phyloP scores from a whole-genome alignment of 331 rosid genomes.

The Quercus phellos region DNA sequence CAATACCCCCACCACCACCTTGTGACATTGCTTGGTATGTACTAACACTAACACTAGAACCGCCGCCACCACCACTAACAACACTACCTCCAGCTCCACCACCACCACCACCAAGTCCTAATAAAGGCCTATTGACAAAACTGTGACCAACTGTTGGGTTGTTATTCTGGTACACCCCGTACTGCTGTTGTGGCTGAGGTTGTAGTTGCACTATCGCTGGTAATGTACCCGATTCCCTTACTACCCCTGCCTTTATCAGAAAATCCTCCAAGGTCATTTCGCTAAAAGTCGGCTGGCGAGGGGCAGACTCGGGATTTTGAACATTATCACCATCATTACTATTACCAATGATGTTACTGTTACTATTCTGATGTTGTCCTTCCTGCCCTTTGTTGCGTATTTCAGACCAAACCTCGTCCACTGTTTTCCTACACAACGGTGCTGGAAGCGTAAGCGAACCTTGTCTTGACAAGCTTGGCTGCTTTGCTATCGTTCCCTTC shows the following conservation, averaged over 20 bases:
- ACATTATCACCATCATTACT: slow-evolving; percentile 6
- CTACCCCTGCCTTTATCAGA: slow-evolving; percentile 86
- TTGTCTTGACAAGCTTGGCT: slow-evolving; percentile 60
- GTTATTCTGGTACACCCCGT: slow-evolving; percentile 29
- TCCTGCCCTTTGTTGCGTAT: slow-evolving; percentile 49
- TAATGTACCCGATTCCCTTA: slow-evolving; percentile 38
- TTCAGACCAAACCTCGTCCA: slow-evolving; percentile 93
- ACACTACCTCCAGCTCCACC: background rate
- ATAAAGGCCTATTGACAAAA: slow-evolving; percentile 33
- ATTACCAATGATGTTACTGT: background rate
- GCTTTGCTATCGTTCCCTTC: slow-evolving; percentile 35
- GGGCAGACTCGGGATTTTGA: slow-evolving; percentile 40
- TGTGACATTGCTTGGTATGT: slow-evolving; percentile 35
- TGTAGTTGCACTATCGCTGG: background rate
- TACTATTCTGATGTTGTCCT: slow-evolving; percentile 22
- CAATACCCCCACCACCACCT: slow-evolving; percentile 22
- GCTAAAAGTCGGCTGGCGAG: slow-evolving; percentile 77
- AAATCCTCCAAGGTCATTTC: slow-evolving; percentile 97
- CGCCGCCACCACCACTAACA: slow-evolving; percentile 21
- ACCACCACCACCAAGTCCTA: slow-evolving; percentile 17
- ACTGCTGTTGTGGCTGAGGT: slow-evolving; percentile 30
- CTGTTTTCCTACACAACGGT: slow-evolving; percentile 75
- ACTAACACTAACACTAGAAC: slow-evolving; percentile 13
- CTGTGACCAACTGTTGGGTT: slow-evolving; percentile 24
- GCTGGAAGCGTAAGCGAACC: slow-evolving; percentile 69